Percentiles rank a stretch among this genome's conserved stretches.
Evolutionary conservation across 202 grass and related monocot genomes (phyloP).

Genomic region (Musa balbisiana): DNA sequence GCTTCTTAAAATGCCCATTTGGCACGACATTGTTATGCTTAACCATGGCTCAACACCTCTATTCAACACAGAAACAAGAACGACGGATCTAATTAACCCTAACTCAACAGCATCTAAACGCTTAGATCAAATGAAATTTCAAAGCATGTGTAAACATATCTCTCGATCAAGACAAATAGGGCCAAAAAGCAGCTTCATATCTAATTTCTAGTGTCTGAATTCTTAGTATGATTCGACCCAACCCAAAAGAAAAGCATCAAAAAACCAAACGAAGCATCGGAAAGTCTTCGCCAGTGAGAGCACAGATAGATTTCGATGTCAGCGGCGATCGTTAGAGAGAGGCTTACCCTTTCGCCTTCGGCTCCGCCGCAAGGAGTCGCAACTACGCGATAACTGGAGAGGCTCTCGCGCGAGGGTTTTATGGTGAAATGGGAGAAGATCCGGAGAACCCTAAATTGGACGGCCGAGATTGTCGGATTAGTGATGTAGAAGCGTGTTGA

Average conservation of each 20-base stretch:
- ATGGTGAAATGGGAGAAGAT: neutral
- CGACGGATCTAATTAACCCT: neutral
- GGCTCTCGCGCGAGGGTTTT: neutral
- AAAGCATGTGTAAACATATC: neutral
- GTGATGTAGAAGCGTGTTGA: no score
- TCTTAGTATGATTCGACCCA: no score
- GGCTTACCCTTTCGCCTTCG: neutral
- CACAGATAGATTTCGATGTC: neutral
- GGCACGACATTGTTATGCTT: constrained; percentile 25
- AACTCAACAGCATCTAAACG: neutral
- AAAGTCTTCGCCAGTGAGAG: no score
- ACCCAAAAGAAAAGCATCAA: no score
- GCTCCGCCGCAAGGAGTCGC: neutral
- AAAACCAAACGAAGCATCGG: no score
- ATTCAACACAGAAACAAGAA: neutral
- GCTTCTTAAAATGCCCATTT: constrained; percentile 26
- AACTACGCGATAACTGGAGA: neutral
- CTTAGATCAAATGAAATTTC: neutral
- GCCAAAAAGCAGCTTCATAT: no score
- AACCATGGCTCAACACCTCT: constrained; percentile 20
- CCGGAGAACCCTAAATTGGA: neutral
- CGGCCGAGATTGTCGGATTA: neutral
- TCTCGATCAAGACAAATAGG: no score
- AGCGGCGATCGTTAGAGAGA: neutral
- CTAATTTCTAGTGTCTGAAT: no score